These are phyloP conservation scores for Teratosphaeria viscida DNA, from an alignment of 2,329 filamentous ascomycete species.

Conservation along the genomic window DNA sequence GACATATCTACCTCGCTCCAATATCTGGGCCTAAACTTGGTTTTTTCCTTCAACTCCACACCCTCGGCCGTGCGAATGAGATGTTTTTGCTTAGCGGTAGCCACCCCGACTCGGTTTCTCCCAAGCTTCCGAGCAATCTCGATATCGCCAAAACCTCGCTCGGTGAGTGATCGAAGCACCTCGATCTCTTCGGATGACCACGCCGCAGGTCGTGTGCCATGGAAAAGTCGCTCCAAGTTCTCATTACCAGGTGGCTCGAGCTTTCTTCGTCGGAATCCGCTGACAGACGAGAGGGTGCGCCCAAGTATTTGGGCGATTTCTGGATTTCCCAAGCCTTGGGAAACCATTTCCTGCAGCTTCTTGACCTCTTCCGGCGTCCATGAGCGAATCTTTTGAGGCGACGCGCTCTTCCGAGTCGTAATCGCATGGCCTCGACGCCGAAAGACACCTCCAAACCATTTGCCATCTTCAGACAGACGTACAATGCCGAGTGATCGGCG, in stretches of 20 bases:
- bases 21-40: not conserved
- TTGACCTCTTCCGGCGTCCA: not conserved
- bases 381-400: not conserved
- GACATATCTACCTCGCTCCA: not conserved
- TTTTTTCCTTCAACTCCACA: not conserved
- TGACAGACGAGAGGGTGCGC: not conserved
- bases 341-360: not conserved
- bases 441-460: not conserved
- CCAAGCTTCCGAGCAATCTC: not conserved
- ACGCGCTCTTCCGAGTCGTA: not conserved
- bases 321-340: not conserved
- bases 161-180: not conserved
- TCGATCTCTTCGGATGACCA: not conserved
- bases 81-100: not conserved
- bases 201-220: not conserved
- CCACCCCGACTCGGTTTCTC: not conserved
- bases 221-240: not conserved
- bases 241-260: not conserved
- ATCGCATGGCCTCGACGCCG: not conserved
- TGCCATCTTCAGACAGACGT: not conserved
- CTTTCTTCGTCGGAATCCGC: not conserved
- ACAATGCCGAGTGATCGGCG: not conserved
- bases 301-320: not conserved
- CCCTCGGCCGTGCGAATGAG: not conserved
- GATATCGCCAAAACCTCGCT: not conserved